phyloP scores from a whole-genome alignment of 345 rosid genomes.

The Acer campestre region DNA sequence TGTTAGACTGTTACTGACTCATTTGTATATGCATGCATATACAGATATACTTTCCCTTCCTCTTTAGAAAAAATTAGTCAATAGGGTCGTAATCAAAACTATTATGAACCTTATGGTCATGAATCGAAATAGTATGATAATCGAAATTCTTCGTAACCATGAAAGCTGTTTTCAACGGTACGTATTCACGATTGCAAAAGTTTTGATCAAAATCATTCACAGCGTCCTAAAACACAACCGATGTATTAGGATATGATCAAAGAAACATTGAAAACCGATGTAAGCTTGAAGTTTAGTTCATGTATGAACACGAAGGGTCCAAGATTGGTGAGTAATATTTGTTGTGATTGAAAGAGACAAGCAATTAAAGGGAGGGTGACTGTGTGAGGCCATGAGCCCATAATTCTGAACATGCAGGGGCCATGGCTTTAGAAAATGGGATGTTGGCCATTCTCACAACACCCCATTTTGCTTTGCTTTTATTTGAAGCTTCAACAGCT shows the following conservation, averaged over 20 bases:
- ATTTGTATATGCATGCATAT: neutral
- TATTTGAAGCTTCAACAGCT: neutral
- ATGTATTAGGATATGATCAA: neutral
- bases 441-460: slow-evolving; percentile 36
- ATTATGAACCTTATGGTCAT: no score
- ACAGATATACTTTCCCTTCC: no score
- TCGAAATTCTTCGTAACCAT: no score
- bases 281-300: slow-evolving; percentile 10
- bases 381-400: slow-evolving; percentile 13
- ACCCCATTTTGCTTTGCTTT: slow-evolving; percentile 28
- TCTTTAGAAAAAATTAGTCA: no score
- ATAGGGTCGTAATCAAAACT: no score
- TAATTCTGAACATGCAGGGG: slow-evolving; percentile 25
- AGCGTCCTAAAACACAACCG: neutral
- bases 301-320: neutral
- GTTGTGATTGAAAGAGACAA: slow-evolving; percentile 28
- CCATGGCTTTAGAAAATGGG: slow-evolving; percentile 41
- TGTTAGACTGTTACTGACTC: neutral
- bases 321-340: neutral
- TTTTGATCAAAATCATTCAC: no score
- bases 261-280: neutral
- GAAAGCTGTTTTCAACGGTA: no score
- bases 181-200: no score
- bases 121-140: no score
- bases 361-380: neutral